Evolutionary conservation across 345 rosid genomes (phyloP), one percentile per base, ranked within the genome.

Genomic region (Lagerstroemia speciosa): DNA sequence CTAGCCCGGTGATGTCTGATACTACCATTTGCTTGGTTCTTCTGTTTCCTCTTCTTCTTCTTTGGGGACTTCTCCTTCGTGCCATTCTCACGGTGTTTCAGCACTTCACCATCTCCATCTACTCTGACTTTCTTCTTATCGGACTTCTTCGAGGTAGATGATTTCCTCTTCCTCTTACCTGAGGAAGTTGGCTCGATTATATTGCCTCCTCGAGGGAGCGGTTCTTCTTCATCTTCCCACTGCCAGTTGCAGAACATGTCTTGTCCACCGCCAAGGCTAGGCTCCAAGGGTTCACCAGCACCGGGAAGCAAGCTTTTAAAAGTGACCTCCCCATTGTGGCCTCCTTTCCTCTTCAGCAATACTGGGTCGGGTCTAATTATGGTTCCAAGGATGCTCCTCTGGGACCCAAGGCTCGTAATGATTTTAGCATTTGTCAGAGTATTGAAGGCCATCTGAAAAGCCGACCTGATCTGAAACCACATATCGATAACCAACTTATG

Each of bases 321-420:
- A 60, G 91, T 88, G 36, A 87, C 74, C 5, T 82, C 88, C 45
- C 95, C 89, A 31, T 80, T 85, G 17, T 70, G 48, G 27, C 97
- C 99, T 33, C 97, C 96, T 82, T 87, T 85, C 43, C 98, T 92
- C 71, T 87, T 85, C 55, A 84, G 72, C 71, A 94, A 75, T 62
- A 84, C 62, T 3, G 88, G 81, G 78, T 89, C 97, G 14, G 91
- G 89, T 79, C 97, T 86, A 75, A 91, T 88, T 78, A 94, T 89
- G 45, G 91, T 89, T 19, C 99, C 97, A 11, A 91, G 96, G 46
- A 94, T 91, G 81, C 97, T 94, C 76, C 91, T 72, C 75, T 82
- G 81, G 30, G 90, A 84, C 24, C 91, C 93, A 43, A 94, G 80
- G 27, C 80, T 52, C 76, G 73, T 73, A 60, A 91, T 85, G 58